phyloP scores from a whole-genome alignment of 192 early-diverging fungal species.

The Coemansia reversa region DNA sequence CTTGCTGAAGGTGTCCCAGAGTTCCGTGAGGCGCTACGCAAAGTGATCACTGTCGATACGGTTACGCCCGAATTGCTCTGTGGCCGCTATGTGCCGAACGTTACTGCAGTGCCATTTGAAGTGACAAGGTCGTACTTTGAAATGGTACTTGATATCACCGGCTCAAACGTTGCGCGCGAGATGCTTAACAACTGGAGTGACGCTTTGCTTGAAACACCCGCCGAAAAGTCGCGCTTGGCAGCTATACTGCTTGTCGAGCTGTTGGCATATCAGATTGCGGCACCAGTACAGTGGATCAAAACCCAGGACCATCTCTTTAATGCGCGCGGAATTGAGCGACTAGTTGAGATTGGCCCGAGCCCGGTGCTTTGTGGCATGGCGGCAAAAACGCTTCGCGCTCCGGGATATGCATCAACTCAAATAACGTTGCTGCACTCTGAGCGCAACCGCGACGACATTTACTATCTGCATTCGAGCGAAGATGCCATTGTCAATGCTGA shows the following conservation, averaged over 20 bases:
- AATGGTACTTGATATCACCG: slow-evolving; percentile 1
- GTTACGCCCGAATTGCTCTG: neutral
- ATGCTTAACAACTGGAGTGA: neutral
- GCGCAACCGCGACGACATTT: slow-evolving; percentile 14
- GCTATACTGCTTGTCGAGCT: slow-evolving; percentile 81
- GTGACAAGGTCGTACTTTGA: neutral
- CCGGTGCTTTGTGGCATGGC: slow-evolving; percentile 90
- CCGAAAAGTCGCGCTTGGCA: slow-evolving; percentile 71
- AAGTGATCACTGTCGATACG: neutral
- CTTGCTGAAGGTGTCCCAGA: neutral
- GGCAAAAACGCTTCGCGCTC: slow-evolving; percentile 39
- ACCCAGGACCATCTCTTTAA: slow-evolving; percentile 87
- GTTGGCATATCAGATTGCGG: slow-evolving; percentile 90
- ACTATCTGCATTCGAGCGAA: slow-evolving; percentile 3
- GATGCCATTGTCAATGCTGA: too few species aligned
- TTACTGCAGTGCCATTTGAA: neutral
- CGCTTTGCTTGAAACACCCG: slow-evolving; percentile 21
- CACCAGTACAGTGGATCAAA: slow-evolving; percentile 92
- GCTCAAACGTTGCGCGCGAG: neutral
- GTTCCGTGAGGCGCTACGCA: neutral
- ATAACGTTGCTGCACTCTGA: slow-evolving; percentile 10
- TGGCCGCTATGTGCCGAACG: slow-evolving; percentile 1
- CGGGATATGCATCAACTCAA: too few species aligned
- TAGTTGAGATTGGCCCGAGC: slow-evolving; percentile 87
- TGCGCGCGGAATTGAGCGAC: slow-evolving; percentile 69